Base-by-base conservation (phyloP, 306 rosid genomes). In the Neltuma alba region DNA sequence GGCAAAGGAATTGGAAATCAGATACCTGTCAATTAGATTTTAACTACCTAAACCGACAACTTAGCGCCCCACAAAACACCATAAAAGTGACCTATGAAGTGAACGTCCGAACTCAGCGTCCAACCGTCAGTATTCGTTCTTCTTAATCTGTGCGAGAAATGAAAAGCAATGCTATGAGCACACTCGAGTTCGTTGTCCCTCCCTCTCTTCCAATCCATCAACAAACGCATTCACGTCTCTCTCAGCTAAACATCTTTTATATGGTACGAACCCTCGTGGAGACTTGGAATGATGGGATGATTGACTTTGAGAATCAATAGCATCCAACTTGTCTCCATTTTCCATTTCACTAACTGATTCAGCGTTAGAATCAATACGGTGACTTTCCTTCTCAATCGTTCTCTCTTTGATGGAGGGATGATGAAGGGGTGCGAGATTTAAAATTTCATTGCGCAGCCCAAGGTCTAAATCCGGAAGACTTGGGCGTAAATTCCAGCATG, bases 211-310 rank as follows among this genome's bases (percentile, higher is more conserved):
- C 7, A 87, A 40, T 30, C 48, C 86, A 52, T 52, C 86, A 62
- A 76, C 80, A 5, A 89, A 76, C 9, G 97, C 88, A 85, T 58
- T 77, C 23, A 82, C 80, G 52, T 84, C 96, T 83, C 90, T 88
- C 79, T 92, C 91, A 71, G 95, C 79, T 66, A 92, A 72, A 82
- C 97, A 92, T 80, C 95, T 86, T 85, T 94, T 94, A 81, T 92
- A 94, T 33, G 97, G 95, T 58, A 86, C 91, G 79, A 94, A 92
- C 31, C 99, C 99, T 81, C 77, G 88, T 57, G 83, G 71, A 47
- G 89, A 77, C 50, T 86, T 87, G 81, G 79, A 69, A 78, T 27
- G 40, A 30, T 31, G 12, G 1, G 68, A 31, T 33, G 76, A 77
- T 78, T 74, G 76, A 50, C 67, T 23, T 54, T 54, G 79, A 9